Evolutionary conservation across 106 monocot species (phyloP).

Genomic region (Dendrobium huoshanense): DNA sequence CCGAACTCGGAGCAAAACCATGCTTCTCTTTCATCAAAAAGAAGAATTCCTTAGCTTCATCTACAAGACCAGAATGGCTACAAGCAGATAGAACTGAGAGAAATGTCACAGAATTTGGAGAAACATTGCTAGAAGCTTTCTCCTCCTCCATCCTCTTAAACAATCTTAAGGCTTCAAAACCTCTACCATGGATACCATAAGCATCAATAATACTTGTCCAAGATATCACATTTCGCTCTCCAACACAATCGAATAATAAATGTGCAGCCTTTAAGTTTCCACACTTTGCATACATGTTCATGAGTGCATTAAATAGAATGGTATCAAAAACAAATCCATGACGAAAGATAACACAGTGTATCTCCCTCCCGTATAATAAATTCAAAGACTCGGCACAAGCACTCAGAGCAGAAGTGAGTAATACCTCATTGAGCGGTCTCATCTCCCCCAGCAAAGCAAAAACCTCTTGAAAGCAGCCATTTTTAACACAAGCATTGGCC

Average conservation of each 20-base stretch:
- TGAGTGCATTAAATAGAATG: slow-evolving; percentile 29
- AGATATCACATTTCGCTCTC: slow-evolving; percentile 27
- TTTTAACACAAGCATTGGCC: slow-evolving; percentile 23
- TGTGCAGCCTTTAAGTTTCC: slow-evolving; percentile 15
- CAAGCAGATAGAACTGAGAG: slow-evolving; percentile 44
- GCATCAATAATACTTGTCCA: slow-evolving; percentile 56
- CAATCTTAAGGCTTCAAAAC: slow-evolving; percentile 22
- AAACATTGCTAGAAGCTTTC: not conserved
- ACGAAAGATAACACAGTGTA: slow-evolving; percentile 27
- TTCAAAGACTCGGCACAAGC: slow-evolving; percentile 26
- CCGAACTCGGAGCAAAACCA: slow-evolving; percentile 24
- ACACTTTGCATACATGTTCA: slow-evolving; percentile 49
- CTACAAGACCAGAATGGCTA: slow-evolving; percentile 36
- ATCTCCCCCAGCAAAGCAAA: slow-evolving; percentile 18
- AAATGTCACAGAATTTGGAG: slow-evolving; percentile 33
- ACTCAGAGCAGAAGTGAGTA: slow-evolving; percentile 22
- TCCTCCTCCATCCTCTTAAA: slow-evolving; percentile 26
- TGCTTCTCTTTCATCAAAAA: slow-evolving; percentile 27
- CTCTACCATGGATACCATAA: slow-evolving; percentile 36
- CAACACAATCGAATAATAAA: slow-evolving; percentile 14
- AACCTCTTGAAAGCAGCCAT: slow-evolving; percentile 19
- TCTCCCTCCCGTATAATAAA: slow-evolving; percentile 31
- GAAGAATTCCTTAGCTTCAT: slow-evolving; percentile 24
- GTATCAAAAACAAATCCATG: slow-evolving; percentile 20
- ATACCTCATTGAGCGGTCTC: slow-evolving; percentile 7